Base-by-base conservation (phyloP, 2,329 filamentous ascomycete genomes). In the Metarhizium anisopliae region DNA sequence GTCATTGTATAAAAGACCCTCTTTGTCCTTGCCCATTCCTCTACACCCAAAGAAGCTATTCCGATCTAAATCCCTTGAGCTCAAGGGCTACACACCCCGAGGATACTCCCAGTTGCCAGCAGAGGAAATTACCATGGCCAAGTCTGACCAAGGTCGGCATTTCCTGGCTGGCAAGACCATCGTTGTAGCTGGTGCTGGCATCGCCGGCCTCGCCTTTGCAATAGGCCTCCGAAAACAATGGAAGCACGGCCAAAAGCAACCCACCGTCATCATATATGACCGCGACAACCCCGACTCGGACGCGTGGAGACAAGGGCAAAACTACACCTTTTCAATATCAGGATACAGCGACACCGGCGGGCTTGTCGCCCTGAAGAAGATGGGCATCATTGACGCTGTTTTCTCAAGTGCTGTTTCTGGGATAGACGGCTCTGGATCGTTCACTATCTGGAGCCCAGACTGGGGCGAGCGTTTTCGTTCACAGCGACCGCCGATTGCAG, bases 151-250 rank as follows among this genome's bases (percentile, higher is more conserved):
- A 25, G 3, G 25, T 4, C 25, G 51, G 16, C 68, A 65, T 52
- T 66, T 70, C 51, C 67, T 75, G 16, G 62, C 68, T 5, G 67
- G 69, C 14, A 76, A 75, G 60, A 71, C 66, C 40, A 73, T 77
- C 53, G 65, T 76, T 25, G 63, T 78, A 8, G 67, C 71, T 4
- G 76, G 76, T 5, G 73, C 66, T 20, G 76, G 76, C 32, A 66
- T 77, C 25, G 70, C 74, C 10, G 74, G 76, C 4, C 68, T 73
- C 11, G 64, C 73, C 6, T 77, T 78, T 55, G 70, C 68, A 30
- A 62, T 70, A 51, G 67, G 72, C 14, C 63, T 78, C 8, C 66
- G 65, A 38, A 71, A 70, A 52, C 65, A 69, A 3, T 77, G 74
- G 71, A 57, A 66, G n/a, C 57, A 64, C 2, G 53, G 55, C 0